Conservation (phyloP, 768 basidiomycete species). For the Russula sp. region DNA sequence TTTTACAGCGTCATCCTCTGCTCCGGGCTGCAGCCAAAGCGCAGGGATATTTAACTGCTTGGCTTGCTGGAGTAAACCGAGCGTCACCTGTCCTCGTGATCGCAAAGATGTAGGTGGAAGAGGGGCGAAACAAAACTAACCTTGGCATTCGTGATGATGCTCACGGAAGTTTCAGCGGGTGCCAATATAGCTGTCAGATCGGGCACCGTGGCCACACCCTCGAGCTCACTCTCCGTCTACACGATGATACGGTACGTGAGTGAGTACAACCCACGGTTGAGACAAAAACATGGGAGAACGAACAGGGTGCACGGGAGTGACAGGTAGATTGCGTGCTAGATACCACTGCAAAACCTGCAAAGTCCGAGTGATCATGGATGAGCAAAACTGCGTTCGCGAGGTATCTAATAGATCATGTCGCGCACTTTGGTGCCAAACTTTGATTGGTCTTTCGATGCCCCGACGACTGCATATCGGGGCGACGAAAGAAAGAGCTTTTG, state of each 20-base stretch:
- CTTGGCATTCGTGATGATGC: conserved; percentile 75
- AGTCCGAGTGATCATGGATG: background rate
- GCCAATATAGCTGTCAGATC: conserved; percentile 54
- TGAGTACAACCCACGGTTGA: background rate
- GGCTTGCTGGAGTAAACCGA: conserved; percentile 61
- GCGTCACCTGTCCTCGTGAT: conserved; percentile 55
- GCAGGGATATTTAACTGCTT: conserved; percentile 68
- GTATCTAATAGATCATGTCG: background rate
- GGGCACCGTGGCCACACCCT: conserved; percentile 56
- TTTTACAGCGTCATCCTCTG: conserved; percentile 63
- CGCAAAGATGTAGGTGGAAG: background rate
- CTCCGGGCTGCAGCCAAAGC: conserved; percentile 90
- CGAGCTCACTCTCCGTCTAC: conserved; percentile 69
- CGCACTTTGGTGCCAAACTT: conserved; percentile 77
- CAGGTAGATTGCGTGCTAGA: conserved; percentile 50
- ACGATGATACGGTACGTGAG: background rate
- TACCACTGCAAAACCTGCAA: conserved; percentile 80
- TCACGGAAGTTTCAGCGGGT: conserved; percentile 68
- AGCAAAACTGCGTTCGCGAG: background rate
- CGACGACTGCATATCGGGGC: conserved; percentile 71
- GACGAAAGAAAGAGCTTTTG: conserved; percentile 56
- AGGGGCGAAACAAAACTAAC: conserved; percentile 36
- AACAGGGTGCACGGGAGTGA: conserved; percentile 76
- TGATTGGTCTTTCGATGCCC: conserved; percentile 73
- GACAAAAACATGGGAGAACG: conserved; percentile 28